Evolutionary conservation across 768 basidiomycete species (phyloP).

Genomic region (Phanerochaete carnosa): DNA sequence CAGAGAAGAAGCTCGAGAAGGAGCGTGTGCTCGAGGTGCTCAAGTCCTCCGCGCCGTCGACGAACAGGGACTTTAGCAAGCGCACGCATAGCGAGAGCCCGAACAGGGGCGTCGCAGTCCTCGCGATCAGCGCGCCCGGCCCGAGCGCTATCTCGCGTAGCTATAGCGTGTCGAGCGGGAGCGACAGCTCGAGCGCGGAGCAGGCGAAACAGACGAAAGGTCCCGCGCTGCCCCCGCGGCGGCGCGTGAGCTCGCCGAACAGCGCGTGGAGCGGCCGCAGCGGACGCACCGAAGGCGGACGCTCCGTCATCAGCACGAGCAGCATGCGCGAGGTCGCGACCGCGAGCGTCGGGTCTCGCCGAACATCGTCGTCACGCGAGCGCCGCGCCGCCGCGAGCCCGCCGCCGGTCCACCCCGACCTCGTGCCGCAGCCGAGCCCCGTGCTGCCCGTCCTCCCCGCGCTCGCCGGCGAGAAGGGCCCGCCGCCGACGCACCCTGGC

Average conservation of each 20-base stretch:
- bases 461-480: not conserved
- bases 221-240: slow-evolving; percentile 36
- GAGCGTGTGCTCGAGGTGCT: slow-evolving; percentile 70
- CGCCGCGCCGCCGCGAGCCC: slow-evolving; percentile 10
- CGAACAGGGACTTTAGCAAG: not conserved
- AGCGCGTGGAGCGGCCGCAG: slow-evolving; percentile 5
- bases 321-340: slow-evolving; percentile 43
- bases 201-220: slow-evolving; percentile 5
- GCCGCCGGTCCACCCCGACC: slow-evolving; percentile 21
- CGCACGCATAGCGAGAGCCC: slow-evolving; percentile 23
- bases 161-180: not conserved
- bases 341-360: slow-evolving; percentile 25
- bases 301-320: slow-evolving; percentile 28
- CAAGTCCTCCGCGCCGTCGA: slow-evolving; percentile 46
- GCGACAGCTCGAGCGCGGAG: not conserved
- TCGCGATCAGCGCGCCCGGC: not conserved
- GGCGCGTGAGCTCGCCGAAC: slow-evolving; percentile 29
- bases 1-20: slow-evolving; percentile 63
- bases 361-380: slow-evolving; percentile 9
- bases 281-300: not conserved
- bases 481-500: slow-evolving; percentile 55
- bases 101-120: slow-evolving; percentile 8
- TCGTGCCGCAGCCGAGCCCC: slow-evolving; percentile 40
- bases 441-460: slow-evolving; percentile 53
- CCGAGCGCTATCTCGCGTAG: not conserved